Evolutionary conservation across 2,329 filamentous ascomycete species (phyloP).

Genomic region (Apiospora rasikravindrae): DNA sequence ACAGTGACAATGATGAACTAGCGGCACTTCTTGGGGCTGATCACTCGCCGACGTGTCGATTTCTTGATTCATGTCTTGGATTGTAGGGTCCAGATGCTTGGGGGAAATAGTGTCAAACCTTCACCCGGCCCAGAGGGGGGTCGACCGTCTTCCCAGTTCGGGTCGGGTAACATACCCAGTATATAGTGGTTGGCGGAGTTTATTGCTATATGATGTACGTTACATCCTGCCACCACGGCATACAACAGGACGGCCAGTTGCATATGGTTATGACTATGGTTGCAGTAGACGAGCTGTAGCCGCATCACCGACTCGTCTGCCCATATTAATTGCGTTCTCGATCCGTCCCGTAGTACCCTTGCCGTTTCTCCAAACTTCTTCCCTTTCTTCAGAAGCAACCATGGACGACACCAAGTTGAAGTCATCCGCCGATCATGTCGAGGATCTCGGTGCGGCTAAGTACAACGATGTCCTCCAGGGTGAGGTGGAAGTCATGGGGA

Average conservation of each 20-base stretch:
- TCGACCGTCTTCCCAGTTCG: not conserved
- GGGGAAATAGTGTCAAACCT: not conserved
- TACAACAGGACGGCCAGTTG: not conserved
- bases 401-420: slow-evolving; percentile 5
- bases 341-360: not conserved
- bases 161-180: not conserved
- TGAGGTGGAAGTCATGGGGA: slow-evolving; percentile 26
- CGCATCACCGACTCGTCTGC: not conserved
- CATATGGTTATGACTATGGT: not conserved
- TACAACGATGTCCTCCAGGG: not conserved
- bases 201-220: not conserved
- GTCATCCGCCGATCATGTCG: slow-evolving; percentile 7
- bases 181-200: not conserved
- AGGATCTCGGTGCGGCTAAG: not conserved
- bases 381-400: not conserved
- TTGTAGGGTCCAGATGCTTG: not conserved
- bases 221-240: not conserved
- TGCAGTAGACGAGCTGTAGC: not conserved
- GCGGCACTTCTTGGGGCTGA: not conserved
- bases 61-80: not conserved
- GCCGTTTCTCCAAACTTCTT: not conserved
- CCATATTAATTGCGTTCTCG: not conserved
- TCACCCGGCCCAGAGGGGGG: not conserved
- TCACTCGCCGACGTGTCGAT: not conserved
- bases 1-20: not conserved